A percentile compares a stretch with the other conserved stretches of the same genome.
These are phyloP conservation scores for Haematococcus sp. DNA, from an alignment of 139 green algal genomes.

Conservation along the genomic window DNA sequence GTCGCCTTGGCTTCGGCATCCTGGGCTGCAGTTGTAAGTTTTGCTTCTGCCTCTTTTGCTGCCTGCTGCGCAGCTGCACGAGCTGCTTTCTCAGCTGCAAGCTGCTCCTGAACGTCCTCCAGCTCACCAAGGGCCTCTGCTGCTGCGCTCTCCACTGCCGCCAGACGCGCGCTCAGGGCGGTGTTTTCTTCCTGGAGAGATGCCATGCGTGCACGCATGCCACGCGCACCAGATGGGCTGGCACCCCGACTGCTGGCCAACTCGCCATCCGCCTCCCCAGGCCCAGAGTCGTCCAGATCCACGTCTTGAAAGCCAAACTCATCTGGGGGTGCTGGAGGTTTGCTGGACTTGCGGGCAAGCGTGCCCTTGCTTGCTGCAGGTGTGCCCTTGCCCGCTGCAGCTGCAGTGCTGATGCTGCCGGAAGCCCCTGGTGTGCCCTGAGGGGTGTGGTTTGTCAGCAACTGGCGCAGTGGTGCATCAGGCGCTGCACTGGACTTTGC, in stretches of 20 bases:
- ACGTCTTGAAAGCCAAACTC: no score
- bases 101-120: constrained; percentile 22
- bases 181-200: not conserved
- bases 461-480: no score
- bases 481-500: no score
- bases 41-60: not conserved
- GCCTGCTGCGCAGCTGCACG: constrained; percentile 4
- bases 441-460: no score
- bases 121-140: constrained; percentile 25
- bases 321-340: not conserved
- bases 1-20: not conserved
- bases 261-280: no score
- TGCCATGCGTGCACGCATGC: not conserved
- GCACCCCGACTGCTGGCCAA: no score
- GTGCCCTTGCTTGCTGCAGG: no score
- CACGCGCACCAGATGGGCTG: no score
- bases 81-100: constrained; percentile 9
- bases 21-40: not conserved
- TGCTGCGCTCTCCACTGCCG: not conserved
- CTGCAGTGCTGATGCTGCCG: no score
- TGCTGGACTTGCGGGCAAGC: not conserved
- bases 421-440: no score
- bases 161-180: not conserved
- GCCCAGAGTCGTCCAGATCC: no score
- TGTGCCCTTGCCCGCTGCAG: no score